These are phyloP conservation scores for Pilatotrama ljubarskyi DNA, from an alignment of 768 basidiomycete genomes.

Conservation along the genomic window DNA sequence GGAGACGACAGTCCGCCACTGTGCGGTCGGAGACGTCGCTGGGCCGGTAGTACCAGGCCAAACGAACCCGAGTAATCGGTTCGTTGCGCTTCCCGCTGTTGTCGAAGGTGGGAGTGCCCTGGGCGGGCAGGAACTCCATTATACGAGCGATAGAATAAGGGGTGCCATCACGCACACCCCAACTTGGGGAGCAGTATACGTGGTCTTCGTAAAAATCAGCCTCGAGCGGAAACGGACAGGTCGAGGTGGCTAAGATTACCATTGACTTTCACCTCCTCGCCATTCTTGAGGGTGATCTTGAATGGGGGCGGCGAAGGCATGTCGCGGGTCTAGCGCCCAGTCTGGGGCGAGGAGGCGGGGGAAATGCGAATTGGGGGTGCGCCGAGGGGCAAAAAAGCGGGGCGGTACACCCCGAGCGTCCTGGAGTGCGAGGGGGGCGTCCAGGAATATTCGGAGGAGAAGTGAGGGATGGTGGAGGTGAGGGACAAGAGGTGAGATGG, in stretches of 20 bases:
- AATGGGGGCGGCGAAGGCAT: conserved; percentile 40
- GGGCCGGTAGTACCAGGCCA: conserved; percentile 97
- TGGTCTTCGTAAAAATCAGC: conserved; percentile 67
- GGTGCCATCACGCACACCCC: conserved; percentile 89
- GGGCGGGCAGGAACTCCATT: conserved; percentile 92
- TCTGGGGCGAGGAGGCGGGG: not conserved
- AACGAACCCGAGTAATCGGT: conserved; percentile 77
- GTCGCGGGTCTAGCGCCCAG: conserved; percentile 15
- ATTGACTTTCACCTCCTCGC: conserved; percentile 83
- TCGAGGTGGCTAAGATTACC: conserved; percentile 49
- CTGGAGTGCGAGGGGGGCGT: conserved; percentile 5
- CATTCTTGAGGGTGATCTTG: conserved; percentile 66
- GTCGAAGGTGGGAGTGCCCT: conserved; percentile 52
- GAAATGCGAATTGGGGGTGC: not conserved
- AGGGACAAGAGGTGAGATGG: conserved; percentile 26
- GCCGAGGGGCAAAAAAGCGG: conserved; percentile 1
- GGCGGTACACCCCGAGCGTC: not conserved
- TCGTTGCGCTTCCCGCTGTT: conserved; percentile 67
- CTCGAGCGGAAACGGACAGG: conserved; percentile 30
- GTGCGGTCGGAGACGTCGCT: conserved; percentile 93
- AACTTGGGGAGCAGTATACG: conserved; percentile 94
- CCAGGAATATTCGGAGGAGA: conserved; percentile 15
- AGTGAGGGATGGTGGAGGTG: conserved; percentile 18
- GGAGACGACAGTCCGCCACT: conserved; percentile 85
- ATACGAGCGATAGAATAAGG: conserved; percentile 95